These are phyloP conservation scores for Cladochytrium tenue DNA, from an alignment of 371 early-diverging fungal species.

Conservation along the genomic window DNA sequence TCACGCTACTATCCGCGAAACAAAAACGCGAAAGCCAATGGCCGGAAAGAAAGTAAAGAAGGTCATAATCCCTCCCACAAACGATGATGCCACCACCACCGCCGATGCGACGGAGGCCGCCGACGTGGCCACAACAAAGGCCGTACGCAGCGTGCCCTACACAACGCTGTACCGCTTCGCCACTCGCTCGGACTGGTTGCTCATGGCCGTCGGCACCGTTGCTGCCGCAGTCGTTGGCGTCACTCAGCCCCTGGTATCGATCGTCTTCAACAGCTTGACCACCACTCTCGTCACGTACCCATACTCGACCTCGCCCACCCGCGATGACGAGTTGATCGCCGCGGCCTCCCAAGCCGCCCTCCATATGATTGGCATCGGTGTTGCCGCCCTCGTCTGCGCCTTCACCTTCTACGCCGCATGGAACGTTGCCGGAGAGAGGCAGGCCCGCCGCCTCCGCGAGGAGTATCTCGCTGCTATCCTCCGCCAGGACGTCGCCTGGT, in stretches of 20 bases:
- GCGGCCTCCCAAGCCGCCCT: slow-evolving; percentile 19
- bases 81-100: background rate
- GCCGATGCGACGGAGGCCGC: background rate
- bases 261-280: slow-evolving; percentile 38
- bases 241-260: slow-evolving; percentile 57
- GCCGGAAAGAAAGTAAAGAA: too few species aligned
- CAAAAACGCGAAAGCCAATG: background rate
- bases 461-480: slow-evolving; percentile 49
- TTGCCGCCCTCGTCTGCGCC: slow-evolving; percentile 31
- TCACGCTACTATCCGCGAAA: background rate
- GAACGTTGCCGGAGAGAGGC: slow-evolving; percentile 55
- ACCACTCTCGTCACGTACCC: slow-evolving; percentile 22
- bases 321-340: slow-evolving; percentile 26
- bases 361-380: slow-evolving; percentile 39
- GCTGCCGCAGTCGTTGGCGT: slow-evolving; percentile 50
- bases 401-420: slow-evolving; percentile 48
- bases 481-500: slow-evolving; percentile 90
- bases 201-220: slow-evolving; percentile 53
- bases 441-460: slow-evolving; percentile 40
- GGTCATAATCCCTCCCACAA: too few species aligned
- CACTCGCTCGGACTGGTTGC: slow-evolving; percentile 54
- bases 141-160: too few species aligned
- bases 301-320: slow-evolving; percentile 10
- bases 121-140: slow-evolving; percentile 3
- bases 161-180: slow-evolving; percentile 56